A percentile compares a stretch with the other conserved stretches of the same genome.
These are phyloP conservation scores for Phaeoacremonium minimum DNA, from an alignment of 2,329 filamentous ascomycete species.

Conservation along the genomic window DNA sequence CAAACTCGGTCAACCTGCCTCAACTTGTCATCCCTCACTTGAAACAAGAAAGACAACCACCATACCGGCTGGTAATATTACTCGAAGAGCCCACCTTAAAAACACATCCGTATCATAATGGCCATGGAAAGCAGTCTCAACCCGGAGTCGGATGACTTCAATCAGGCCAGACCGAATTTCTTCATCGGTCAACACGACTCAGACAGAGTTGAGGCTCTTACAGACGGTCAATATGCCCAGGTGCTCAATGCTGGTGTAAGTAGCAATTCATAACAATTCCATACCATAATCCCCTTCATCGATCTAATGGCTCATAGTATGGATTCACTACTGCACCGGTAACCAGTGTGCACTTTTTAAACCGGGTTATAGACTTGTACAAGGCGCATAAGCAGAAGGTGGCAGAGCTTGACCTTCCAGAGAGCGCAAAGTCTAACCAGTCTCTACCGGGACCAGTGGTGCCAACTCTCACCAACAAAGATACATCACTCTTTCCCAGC, in stretches of 20 bases:
- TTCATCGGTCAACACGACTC: slow-evolving; percentile 75
- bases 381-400: slow-evolving; percentile 47
- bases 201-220: slow-evolving; percentile 53
- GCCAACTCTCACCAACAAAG: slow-evolving; percentile 70
- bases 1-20: too few relatives aligned
- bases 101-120: too few relatives aligned
- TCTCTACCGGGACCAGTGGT: slow-evolving; percentile 53
- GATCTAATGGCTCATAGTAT: slow-evolving; percentile 48
- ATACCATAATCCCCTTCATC: background rate
- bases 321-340: slow-evolving; percentile 75
- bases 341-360: slow-evolving; percentile 69
- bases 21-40: too few relatives aligned
- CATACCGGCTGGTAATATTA: too few relatives aligned
- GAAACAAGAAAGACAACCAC: too few relatives aligned
- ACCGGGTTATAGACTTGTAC: slow-evolving; percentile 61
- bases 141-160: slow-evolving; percentile 20
- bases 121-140: slow-evolving; percentile 11
- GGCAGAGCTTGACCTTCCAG: slow-evolving; percentile 23
- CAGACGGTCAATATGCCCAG: slow-evolving; percentile 60
- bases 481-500: slow-evolving; percentile 69
- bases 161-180: slow-evolving; percentile 40
- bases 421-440: slow-evolving; percentile 35
- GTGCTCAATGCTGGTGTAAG: slow-evolving; percentile 67
- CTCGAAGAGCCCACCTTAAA: too few relatives aligned
- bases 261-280: slow-evolving; percentile 10